A percentile compares a stretch with the other conserved stretches of the same genome.
These are phyloP conservation scores for Lactarius sanguifluus DNA, from an alignment of 768 basidiomycete species.

Conservation along the genomic window DNA sequence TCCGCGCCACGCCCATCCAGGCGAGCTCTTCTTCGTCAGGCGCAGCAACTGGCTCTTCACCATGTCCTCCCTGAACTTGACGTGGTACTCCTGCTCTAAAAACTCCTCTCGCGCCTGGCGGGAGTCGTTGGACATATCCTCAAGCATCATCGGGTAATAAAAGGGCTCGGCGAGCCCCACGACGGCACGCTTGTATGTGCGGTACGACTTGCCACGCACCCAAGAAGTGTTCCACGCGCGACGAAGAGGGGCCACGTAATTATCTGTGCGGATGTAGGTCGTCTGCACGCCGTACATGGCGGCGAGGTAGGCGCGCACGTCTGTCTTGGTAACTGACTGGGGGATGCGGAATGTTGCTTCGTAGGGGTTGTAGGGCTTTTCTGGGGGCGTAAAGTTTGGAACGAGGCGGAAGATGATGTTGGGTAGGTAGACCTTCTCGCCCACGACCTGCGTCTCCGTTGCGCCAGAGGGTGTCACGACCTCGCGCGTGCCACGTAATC, in stretches of 20 bases:
- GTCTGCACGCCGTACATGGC: slow-evolving; percentile 86
- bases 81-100: slow-evolving; percentile 62
- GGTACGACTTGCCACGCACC: slow-evolving; percentile 38
- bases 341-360: slow-evolving; percentile 93
- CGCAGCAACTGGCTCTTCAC: slow-evolving; percentile 39
- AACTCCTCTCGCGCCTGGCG: slow-evolving; percentile 55
- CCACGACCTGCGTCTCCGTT: slow-evolving; percentile 58
- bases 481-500: slow-evolving; percentile 62
- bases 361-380: slow-evolving; percentile 88
- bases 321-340: slow-evolving; percentile 88
- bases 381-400: slow-evolving; percentile 74
- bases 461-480: slow-evolving; percentile 41
- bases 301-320: slow-evolving; percentile 80
- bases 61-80: slow-evolving; percentile 40
- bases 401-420: slow-evolving; percentile 83
- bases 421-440: slow-evolving; percentile 84
- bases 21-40: slow-evolving; percentile 39
- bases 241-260: slow-evolving; percentile 63
- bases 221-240: slow-evolving; percentile 34
- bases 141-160: slow-evolving; percentile 81
- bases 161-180: slow-evolving; percentile 92
- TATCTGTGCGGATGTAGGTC: slow-evolving; percentile 95
- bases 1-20: slow-evolving; percentile 43
- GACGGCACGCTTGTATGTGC: slow-evolving; percentile 86
- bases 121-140: slow-evolving; percentile 69